Percentiles rank a stretch among this genome's conserved stretches.
Evolutionary conservation across 768 basidiomycete species (phyloP).

Genomic region (Trametopsis cervina): DNA sequence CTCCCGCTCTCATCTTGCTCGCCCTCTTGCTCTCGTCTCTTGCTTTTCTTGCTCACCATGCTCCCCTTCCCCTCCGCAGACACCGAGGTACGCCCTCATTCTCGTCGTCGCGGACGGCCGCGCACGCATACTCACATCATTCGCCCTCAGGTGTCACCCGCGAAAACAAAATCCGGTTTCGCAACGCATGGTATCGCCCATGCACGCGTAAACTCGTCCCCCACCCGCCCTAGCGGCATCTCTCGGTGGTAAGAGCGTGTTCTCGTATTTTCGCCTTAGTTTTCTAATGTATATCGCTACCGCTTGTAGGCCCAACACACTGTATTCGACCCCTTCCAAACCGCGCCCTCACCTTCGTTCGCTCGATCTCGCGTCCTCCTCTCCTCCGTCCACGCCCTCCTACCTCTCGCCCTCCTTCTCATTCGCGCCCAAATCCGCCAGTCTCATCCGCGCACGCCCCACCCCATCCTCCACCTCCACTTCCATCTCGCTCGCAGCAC

Average conservation of each 20-base stretch:
- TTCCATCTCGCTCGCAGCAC: background rate
- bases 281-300: background rate
- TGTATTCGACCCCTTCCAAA: constrained; percentile 18
- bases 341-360: constrained; percentile 26
- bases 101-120: too few species aligned
- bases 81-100: background rate
- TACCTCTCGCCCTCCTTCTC: background rate
- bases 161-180: too few species aligned
- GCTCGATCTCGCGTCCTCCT: constrained; percentile 25
- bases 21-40: background rate
- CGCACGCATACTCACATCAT: too few species aligned
- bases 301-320: constrained; percentile 11
- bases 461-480: constrained; percentile 1
- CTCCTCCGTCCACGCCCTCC: constrained; percentile 11
- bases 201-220: constrained; percentile 31
- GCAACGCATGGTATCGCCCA: background rate
- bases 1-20: background rate
- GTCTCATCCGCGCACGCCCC: constrained; percentile 6
- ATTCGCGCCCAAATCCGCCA: constrained; percentile 8
- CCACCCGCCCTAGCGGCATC: constrained; percentile 45
- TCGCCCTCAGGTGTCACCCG: too few species aligned
- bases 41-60: background rate
- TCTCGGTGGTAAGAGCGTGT: background rate
- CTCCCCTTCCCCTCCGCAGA: background rate
- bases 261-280: background rate